Evolutionary conservation across 768 basidiomycete genomes (phyloP), one percentile per base, ranked within the genome.

Genomic region (Podaxis pistillaris): DNA sequence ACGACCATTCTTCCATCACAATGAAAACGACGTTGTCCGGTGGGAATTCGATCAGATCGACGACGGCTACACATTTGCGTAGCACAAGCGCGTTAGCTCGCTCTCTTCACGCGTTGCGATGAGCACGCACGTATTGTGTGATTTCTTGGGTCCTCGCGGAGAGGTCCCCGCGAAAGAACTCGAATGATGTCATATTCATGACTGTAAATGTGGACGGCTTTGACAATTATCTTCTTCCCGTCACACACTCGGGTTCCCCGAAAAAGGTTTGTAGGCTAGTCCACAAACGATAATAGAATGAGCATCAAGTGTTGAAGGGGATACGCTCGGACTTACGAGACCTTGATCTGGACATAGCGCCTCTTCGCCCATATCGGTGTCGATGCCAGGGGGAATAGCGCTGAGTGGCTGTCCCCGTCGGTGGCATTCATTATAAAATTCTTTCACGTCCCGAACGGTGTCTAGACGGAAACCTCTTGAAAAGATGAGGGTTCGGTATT

Each of bases 1-100:
- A 78, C 13, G 86, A 87, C 90, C 90, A 92, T 72, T 90, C 83
- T 69, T 91, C 90, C 89, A 90, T 91, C 26, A 91, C 85, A 60
- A 92, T 85, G 68, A 92, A 87, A 13, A 78, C 85, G 40, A 88
- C 69, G 54, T 76, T 71, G 62, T 89, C 86, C 9, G 76, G 68
- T 2, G 75, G 70, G 22, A 83, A 75, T 65, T 84, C 81, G 55
- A 92, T 81, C 19, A 89, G 71, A 68, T 87, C 87, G 33, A 89
- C 71, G 19, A 92, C 78, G 41, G 90, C 90, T 92, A 68, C 15
- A 64, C 19, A 41, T 33, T 41, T 28, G 28, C n/a, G 8, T 46
- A 19, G 56, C 12, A 22, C 38, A 11, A 56, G 17, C 58, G 33
- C 13, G 12, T 56, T 59, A 22, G 37, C 33, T 53, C 50, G 38